Base-by-base conservation (phyloP, 140 eudicot genomes). In the Anethum foeniculum region DNA sequence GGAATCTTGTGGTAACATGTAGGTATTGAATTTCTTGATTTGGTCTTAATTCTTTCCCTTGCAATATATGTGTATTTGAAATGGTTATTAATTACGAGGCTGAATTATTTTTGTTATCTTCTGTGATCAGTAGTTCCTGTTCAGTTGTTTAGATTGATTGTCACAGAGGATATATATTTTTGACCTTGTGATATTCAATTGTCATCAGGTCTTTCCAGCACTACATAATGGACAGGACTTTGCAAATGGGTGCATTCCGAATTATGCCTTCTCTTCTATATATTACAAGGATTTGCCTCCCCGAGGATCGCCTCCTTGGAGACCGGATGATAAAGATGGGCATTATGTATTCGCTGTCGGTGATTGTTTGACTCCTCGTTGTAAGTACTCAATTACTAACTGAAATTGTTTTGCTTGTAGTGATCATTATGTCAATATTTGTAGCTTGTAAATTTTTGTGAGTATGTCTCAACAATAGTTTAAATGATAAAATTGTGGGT, bases 301-400 rank as follows among this genome's bases (percentile, higher is more conserved):
- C 62, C 84, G 85, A 81, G 95, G 91, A 71, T 90, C 98, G 68
- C 97, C 98, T 71, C 98, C 98, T 32, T 88, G 91, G 96, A 92
- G 98, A 81, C 89, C 89, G 5, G 98, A 94, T 84, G 97, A 94
- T 79, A 91, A 89, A 84, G 98, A 94, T 80, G 98, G 98, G 23
- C 98, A 94, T 78, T 94, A 92, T 79, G 86, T 87, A 43, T 94
- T 90, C 80, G 90, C 88, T 15, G 81, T 94, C 73, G 98, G 98
- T 82, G 98, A 94, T 78, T 89, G 89, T 84, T 86, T 94, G 78
- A 90, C 96, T 78, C 90, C 96, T 81, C 92, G 98, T 76, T 94
- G 98, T 94, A 92, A 90, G 94, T 84, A 44, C 27, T 68, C 77
- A 56, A n/a, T 7, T 15, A 38, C 51, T 62, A 36, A 39, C 32